Evolutionary conservation across 2,329 filamentous ascomycete genomes (phyloP), one percentile per base, ranked within the genome.

Genomic region (Dactylellina leptospora): DNA sequence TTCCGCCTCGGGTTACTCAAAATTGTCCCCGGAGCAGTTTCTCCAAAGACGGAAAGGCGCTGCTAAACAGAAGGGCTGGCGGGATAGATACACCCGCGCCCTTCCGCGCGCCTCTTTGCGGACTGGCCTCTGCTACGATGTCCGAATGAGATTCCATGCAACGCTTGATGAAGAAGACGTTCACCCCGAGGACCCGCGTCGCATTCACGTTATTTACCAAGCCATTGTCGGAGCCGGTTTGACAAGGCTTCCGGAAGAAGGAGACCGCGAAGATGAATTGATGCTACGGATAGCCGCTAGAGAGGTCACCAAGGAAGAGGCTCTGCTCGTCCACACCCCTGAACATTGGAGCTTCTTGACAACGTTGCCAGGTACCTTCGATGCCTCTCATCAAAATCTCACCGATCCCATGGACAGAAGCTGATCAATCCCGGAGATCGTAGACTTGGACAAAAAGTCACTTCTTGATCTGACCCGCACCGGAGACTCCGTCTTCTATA

Each of bases 111-210:
- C 80, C 1, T 80, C 86, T 23, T 82, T 91, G 1, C 86, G 89
- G 0, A 93, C 90, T 0, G 91, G 91, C 2, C 87, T 90, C 73
- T 93, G 91, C 75, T 99, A 97, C 78, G 95, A 99, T 81, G 88
- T 91, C 64, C 87, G 93, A 28, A 99, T 99, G 95, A 92, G 95
- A 72, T 90, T 96, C 72, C 95, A 99, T 79, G 90, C 92, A 60
- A 96, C 97, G 78, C 88, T 91, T 13, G 88, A 91, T 16, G 84
- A 85, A 0, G 85, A 88, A 50, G 89, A 93, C 20, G 89, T 96
- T 55, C 95, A 99, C 77, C 95, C 95, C 0, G 95, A 99, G 80
- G 95, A 99, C 77, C 95, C 95, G 0, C 85, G 92, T 25, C 88
- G 95, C 11, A 97, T 99, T 70, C 91, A 93, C 76, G 89, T 91